Percentiles rank a stretch among this genome's conserved stretches.
These are phyloP conservation scores for Casuarina glauca DNA, from an alignment of 306 rosid genomes.

Conservation along the genomic window DNA sequence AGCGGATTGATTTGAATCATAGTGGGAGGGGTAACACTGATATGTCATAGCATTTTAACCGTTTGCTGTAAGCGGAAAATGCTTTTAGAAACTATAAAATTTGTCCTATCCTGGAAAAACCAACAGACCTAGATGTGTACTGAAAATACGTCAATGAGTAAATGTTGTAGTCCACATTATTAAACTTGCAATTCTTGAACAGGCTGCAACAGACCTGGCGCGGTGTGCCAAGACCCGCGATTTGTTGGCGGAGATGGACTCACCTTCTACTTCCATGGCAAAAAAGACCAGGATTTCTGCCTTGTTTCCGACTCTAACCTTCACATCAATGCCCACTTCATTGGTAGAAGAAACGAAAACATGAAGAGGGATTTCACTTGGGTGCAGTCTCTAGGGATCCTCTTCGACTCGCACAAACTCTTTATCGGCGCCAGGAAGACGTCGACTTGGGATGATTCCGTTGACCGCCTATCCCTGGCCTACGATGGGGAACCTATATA, in stretches of 20 bases:
- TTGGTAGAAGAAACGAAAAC: slow-evolving; percentile 27
- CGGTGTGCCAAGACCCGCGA: slow-evolving; percentile 45
- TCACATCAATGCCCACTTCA: slow-evolving; percentile 41
- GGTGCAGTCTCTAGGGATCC: slow-evolving; percentile 39
- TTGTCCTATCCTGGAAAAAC: neutral
- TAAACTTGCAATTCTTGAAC: neutral
- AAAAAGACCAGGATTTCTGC: slow-evolving; percentile 36
- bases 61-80: no score
- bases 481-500: slow-evolving; percentile 14
- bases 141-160: neutral
- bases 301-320: slow-evolving; percentile 32
- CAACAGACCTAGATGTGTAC: neutral
- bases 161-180: neutral
- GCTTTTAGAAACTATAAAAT: no score
- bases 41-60: no score
- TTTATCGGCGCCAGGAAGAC: slow-evolving; percentile 27
- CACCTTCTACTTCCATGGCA: slow-evolving; percentile 51
- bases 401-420: slow-evolving; percentile 30
- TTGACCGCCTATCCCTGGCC: slow-evolving; percentile 26
- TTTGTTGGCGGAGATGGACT: slow-evolving; percentile 67
- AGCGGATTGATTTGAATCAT: no score
- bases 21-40: no score
- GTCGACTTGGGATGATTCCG: slow-evolving; percentile 22
- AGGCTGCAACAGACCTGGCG: slow-evolving; percentile 39
- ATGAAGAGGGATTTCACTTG: slow-evolving; percentile 65